These are phyloP conservation scores for Pyrenochaeta sp. DNA, from an alignment of 2,329 filamentous ascomycete species.

Conservation along the genomic window DNA sequence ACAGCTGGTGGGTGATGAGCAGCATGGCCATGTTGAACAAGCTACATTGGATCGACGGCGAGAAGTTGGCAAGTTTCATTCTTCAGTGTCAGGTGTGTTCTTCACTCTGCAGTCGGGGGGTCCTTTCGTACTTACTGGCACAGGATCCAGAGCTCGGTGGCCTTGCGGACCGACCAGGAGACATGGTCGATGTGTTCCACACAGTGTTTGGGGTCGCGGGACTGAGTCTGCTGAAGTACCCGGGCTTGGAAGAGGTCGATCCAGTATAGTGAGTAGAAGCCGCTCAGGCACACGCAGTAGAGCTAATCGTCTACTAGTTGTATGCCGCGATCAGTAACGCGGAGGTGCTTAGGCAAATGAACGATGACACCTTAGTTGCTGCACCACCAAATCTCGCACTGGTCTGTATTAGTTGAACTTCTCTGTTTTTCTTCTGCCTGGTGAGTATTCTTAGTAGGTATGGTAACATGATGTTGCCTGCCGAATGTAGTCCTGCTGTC, in stretches of 20 bases:
- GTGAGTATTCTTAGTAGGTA: too few relatives aligned
- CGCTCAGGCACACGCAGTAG: neutral
- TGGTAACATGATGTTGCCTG: neutral
- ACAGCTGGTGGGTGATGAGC: slow-evolving; percentile 98
- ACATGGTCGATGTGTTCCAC: slow-evolving; percentile 98
- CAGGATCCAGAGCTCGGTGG: slow-evolving; percentile 81
- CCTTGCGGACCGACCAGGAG: slow-evolving; percentile 86
- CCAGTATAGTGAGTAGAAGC: slow-evolving; percentile 75
- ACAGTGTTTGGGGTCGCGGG: slow-evolving; percentile 90
- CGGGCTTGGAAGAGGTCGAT: slow-evolving; percentile 80
- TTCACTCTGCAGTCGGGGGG: neutral
- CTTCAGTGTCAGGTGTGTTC: slow-evolving; percentile 74
- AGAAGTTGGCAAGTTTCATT: slow-evolving; percentile 82
- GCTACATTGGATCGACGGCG: slow-evolving; percentile 90
- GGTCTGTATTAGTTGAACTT: too few relatives aligned
- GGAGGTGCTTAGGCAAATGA: slow-evolving; percentile 42
- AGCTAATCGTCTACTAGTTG: slow-evolving; percentile 37
- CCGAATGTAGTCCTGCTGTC: too few relatives aligned
- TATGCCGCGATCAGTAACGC: slow-evolving; percentile 50
- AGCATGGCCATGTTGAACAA: slow-evolving; percentile 88
- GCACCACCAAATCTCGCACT: too few relatives aligned
- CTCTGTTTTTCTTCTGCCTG: too few relatives aligned
- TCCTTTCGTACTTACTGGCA: slow-evolving; percentile 11
- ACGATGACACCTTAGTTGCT: neutral
- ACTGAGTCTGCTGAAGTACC: slow-evolving; percentile 80